phyloP scores from a whole-genome alignment of 2,329 filamentous ascomycete genomes.

The Sclerotinia subarctica region DNA sequence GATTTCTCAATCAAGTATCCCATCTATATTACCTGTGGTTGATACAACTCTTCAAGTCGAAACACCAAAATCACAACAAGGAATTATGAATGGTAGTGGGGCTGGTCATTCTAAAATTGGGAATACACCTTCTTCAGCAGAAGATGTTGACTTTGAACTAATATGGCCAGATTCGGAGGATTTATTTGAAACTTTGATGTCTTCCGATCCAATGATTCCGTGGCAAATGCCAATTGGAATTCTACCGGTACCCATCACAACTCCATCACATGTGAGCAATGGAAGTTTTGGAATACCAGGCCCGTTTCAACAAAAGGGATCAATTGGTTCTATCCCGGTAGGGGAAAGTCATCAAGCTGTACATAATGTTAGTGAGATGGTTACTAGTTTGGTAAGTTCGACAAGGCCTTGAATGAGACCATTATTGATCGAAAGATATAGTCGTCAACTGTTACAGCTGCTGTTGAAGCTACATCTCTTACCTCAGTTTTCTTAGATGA shows the following conservation, averaged over 20 bases:
- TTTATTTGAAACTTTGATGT: conserved; percentile 45
- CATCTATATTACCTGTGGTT: conserved; percentile 16
- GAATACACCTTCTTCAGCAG: conserved; percentile 20
- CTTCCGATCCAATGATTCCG: conserved; percentile 41
- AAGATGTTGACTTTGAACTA: conserved; percentile 40
- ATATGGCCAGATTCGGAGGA: conserved; percentile 47
- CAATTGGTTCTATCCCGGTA: conserved; percentile 41
- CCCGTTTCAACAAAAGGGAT: conserved; percentile 41
- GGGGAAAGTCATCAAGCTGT: conserved; percentile 45
- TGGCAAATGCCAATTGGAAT: conserved; percentile 45
- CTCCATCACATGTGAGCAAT: conserved; percentile 32
- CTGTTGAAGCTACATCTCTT: conserved; percentile 43
- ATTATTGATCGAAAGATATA: conserved; percentile 23
- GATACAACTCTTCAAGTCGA: conserved; percentile 7
- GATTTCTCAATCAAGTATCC: conserved; percentile 15
- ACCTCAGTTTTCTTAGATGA: conserved; percentile 47
- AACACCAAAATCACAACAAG: not conserved
- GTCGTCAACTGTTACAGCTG: conserved; percentile 46
- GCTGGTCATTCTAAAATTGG: conserved; percentile 2
- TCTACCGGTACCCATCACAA: conserved; percentile 43
- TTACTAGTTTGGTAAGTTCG: conserved; percentile 42
- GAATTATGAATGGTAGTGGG: not conserved
- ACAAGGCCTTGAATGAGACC: not conserved
- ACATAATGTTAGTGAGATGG: conserved; percentile 46
- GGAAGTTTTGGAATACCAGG: conserved; percentile 38